A percentile compares a stretch with the other conserved stretches of the same genome.
phyloP scores from a whole-genome alignment of 495 filamentous ascomycete genomes.

The Geoglossum glabrum region DNA sequence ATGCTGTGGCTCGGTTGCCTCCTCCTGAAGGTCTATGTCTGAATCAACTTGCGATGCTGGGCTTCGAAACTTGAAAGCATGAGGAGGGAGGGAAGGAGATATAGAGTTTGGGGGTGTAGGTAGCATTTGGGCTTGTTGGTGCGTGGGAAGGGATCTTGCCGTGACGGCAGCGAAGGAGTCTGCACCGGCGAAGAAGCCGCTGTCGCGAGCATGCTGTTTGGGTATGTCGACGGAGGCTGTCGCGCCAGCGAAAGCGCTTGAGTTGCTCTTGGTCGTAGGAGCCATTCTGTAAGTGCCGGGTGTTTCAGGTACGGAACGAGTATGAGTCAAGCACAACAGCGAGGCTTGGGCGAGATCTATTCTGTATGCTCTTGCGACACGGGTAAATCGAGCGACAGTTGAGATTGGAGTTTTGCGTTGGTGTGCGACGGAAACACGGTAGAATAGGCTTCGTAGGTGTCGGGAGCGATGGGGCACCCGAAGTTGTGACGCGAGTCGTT shows the following conservation, averaged over 20 bases:
- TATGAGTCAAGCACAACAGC: too few species aligned
- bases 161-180: slow-evolving; percentile 41
- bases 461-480: not conserved
- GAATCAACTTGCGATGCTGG: slow-evolving; percentile 37
- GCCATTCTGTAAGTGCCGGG: slow-evolving; percentile 28
- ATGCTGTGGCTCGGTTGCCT: slow-evolving; percentile 16
- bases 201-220: slow-evolving; percentile 26
- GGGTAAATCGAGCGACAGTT: not conserved
- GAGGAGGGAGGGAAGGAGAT: slow-evolving; percentile 71
- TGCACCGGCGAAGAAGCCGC: slow-evolving; percentile 25
- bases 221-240: slow-evolving; percentile 52
- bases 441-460: too few species aligned
- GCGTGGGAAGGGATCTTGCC: slow-evolving; percentile 33
- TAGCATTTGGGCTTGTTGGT: slow-evolving; percentile 32
- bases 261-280: slow-evolving; percentile 27
- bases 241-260: slow-evolving; percentile 42
- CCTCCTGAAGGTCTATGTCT: slow-evolving; percentile 69
- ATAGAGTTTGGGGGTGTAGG: slow-evolving; percentile 94
- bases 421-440: not conserved
- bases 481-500: not conserved
- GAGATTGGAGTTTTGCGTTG: not conserved
- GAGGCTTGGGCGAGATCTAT: not conserved
- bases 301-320: slow-evolving; percentile 4
- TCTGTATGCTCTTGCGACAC: not conserved
- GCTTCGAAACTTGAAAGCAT: slow-evolving; percentile 41